Evolutionary conservation across 331 rosid genomes (phyloP).

Genomic region (Cydonia oblonga): DNA sequence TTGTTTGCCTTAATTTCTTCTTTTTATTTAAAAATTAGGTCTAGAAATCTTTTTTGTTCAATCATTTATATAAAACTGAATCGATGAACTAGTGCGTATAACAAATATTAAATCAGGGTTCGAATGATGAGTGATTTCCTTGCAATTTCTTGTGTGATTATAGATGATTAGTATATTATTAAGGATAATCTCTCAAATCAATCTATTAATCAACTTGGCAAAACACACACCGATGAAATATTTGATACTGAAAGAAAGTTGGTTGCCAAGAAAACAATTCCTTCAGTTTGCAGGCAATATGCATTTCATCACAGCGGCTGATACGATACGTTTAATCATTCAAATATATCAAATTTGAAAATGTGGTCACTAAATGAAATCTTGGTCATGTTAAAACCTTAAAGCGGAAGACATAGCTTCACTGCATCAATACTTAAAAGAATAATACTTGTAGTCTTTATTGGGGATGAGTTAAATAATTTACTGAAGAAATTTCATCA

Average conservation of each 20-base stretch:
- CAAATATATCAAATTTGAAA: too few species aligned
- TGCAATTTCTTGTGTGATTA: neutral
- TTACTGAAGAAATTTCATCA: too few species aligned
- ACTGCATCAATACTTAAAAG: too few species aligned
- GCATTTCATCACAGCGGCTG: too few species aligned
- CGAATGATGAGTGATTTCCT: neutral
- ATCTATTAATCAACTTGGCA: neutral
- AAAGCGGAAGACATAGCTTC: too few species aligned
- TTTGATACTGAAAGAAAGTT: neutral
- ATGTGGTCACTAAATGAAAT: too few species aligned
- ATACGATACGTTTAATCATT: too few species aligned
- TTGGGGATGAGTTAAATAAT: too few species aligned
- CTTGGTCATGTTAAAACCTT: too few species aligned
- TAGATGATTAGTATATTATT: neutral
- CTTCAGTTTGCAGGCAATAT: too few species aligned
- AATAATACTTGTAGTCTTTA: too few species aligned
- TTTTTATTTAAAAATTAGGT: neutral
- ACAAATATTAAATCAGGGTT: neutral
- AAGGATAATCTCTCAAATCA: neutral
- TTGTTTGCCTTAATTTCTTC: neutral
- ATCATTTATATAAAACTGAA: neutral
- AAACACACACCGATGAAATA: neutral
- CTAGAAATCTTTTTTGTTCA: neutral
- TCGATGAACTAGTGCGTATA: neutral
- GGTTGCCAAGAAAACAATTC: neutral